These are phyloP conservation scores for Mucor circinelloides DNA, from an alignment of 371 early-diverging fungal genomes.

Conservation along the genomic window DNA sequence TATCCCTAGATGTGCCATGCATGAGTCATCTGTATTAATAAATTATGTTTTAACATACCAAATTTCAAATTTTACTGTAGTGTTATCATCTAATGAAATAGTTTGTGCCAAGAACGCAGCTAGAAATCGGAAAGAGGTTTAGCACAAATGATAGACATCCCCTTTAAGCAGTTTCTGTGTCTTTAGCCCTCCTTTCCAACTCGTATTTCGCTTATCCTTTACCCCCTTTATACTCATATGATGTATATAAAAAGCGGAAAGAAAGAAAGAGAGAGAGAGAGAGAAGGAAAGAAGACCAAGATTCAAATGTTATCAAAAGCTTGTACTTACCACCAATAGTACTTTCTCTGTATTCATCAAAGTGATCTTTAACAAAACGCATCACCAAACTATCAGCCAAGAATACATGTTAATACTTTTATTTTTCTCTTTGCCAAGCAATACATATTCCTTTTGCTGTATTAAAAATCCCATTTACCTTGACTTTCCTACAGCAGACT, in stretches of 20 bases:
- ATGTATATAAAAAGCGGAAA: neutral
- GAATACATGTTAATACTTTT: neutral
- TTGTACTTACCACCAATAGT: constrained; percentile 88
- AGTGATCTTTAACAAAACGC: constrained; percentile 96
- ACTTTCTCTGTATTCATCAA: constrained; percentile 97
- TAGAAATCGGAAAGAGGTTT: constrained; percentile 10
- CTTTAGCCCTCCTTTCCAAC: neutral
- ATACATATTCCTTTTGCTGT: neutral
- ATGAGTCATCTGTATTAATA: neutral
- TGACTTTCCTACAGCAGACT: constrained; percentile 90
- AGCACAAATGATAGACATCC: neutral
- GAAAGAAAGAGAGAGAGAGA: neutral
- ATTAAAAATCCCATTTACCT: constrained; percentile 50
- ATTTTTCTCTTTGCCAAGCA: neutral
- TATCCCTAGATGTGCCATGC: constrained; percentile 68
- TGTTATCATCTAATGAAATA: constrained; percentile 69
- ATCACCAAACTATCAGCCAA: constrained; percentile 75
- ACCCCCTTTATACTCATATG: neutral
- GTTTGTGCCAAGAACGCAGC: constrained; percentile 87
- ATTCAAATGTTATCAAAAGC: neutral
- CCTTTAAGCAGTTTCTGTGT: neutral
- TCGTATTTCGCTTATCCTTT: neutral
- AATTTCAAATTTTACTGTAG: constrained; percentile 84
- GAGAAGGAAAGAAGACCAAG: neutral
- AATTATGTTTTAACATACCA: constrained; percentile 54